These are phyloP conservation scores for Rosa persica DNA, from an alignment of 306 rosid species.

Conservation along the genomic window DNA sequence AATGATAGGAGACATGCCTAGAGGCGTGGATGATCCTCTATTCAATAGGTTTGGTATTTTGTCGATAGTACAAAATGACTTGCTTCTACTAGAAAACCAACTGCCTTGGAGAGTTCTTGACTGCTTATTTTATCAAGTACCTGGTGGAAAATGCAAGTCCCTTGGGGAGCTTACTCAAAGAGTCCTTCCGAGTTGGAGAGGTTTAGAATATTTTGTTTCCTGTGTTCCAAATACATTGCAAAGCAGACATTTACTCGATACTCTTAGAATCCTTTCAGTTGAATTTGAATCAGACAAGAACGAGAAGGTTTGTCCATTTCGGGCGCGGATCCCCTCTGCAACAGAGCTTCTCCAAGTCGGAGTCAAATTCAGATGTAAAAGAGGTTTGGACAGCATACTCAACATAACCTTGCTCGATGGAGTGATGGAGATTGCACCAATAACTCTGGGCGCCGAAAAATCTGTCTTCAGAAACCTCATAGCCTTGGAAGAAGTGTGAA, in stretches of 20 bases:
- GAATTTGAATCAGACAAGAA: background rate
- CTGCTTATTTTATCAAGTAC: background rate
- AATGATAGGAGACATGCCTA: background rate
- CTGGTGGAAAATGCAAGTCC: background rate
- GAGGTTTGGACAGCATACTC: background rate
- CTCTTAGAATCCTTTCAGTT: background rate
- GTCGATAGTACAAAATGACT: background rate
- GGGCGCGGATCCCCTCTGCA: background rate
- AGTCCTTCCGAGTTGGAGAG: background rate
- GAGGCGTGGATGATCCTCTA: background rate
- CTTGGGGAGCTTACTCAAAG: background rate
- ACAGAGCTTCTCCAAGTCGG: background rate
- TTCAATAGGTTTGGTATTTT: background rate
- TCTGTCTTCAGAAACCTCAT: background rate
- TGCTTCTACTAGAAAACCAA: constrained; percentile 8
- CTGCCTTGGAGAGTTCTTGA: constrained; percentile 6
- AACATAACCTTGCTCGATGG: background rate
- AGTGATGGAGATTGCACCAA: background rate
- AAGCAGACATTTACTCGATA: background rate
- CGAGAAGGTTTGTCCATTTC: background rate
- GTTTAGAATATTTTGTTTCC: background rate
- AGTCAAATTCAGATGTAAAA: background rate
- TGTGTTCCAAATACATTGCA: background rate
- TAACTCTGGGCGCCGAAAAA: background rate
- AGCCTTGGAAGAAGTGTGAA: background rate